These are phyloP conservation scores for Dothidotthia symphoricarpi DNA, from an alignment of 2,329 filamentous ascomycete species.

Conservation along the genomic window DNA sequence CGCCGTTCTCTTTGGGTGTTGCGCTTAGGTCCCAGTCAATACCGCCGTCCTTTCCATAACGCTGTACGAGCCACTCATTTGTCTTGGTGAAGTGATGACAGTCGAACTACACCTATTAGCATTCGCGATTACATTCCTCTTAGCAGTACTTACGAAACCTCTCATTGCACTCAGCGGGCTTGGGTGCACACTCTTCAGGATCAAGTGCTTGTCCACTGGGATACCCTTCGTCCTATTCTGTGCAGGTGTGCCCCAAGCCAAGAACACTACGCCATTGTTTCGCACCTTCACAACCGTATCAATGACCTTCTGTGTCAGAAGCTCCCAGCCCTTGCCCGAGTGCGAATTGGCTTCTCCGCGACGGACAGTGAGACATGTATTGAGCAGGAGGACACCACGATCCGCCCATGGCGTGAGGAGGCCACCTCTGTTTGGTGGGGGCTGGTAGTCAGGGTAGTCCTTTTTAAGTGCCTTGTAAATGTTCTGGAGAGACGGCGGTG, in stretches of 20 bases:
- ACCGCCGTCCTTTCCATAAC: conserved; percentile 75
- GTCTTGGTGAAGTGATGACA: conserved; percentile 78
- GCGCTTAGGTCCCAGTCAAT: conserved; percentile 79
- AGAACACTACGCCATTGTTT: conserved; percentile 80
- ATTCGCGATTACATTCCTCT: neutral
- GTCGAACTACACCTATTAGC: conserved; percentile 57
- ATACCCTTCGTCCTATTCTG: conserved; percentile 74
- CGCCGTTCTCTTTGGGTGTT: conserved; percentile 43
- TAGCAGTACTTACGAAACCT: conserved; percentile 63
- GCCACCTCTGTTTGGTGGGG: conserved; percentile 75
- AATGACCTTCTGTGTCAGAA: conserved; percentile 87
- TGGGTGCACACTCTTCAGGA: conserved; percentile 85
- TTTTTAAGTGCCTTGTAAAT: conserved; percentile 87
- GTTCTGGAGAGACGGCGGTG: conserved; percentile 87
- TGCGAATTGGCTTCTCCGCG: conserved; percentile 87
- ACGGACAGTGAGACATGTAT: conserved; percentile 91
- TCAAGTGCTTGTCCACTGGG: conserved; percentile 70
- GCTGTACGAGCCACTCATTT: conserved; percentile 77
- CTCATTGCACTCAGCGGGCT: conserved; percentile 82
- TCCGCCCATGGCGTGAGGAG: conserved; percentile 92
- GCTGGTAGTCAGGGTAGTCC: conserved; percentile 77
- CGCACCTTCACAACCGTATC: conserved; percentile 78
- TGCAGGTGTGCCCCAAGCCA: conserved; percentile 90
- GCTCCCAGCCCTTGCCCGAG: conserved; percentile 84
- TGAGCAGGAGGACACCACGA: conserved; percentile 86